Evolutionary conservation across 257 asterid genomes (phyloP).

Genomic region (Linaria vulgaris): DNA sequence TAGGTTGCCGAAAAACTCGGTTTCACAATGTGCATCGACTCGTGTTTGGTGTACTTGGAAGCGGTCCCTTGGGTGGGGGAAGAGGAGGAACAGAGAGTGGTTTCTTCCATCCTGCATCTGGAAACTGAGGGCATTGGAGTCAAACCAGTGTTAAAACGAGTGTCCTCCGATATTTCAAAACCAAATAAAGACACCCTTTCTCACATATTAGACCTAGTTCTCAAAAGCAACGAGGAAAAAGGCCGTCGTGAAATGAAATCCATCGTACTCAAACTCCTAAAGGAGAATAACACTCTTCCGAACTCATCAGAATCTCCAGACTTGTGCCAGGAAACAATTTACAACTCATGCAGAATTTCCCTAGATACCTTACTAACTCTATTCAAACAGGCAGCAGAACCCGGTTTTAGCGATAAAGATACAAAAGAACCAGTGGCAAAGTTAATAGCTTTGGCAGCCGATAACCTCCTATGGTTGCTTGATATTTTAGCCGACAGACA

Average conservation of each 20-base stretch:
- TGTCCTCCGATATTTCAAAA: constrained; percentile 53
- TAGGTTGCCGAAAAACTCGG: constrained; percentile 83
- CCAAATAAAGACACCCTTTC: constrained; percentile 68
- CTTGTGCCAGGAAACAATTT: constrained; percentile 53
- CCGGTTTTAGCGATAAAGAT: constrained; percentile 36
- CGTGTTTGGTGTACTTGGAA: constrained; percentile 91
- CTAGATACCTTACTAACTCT: constrained; percentile 48
- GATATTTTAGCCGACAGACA: constrained; percentile 70
- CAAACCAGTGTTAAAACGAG: constrained; percentile 73
- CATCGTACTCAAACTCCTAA: constrained; percentile 74
- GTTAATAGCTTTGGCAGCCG: constrained; percentile 59
- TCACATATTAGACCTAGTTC: constrained; percentile 70
- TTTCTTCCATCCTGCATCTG: constrained; percentile 59
- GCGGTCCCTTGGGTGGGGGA: constrained; percentile 99
- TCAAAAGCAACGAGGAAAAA: constrained; percentile 82
- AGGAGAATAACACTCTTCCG: constrained; percentile 56
- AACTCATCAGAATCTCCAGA: constrained; percentile 57
- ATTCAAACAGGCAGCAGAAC: constrained; percentile 70
- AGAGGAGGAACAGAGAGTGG: constrained; percentile 91
- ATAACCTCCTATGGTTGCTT: constrained; percentile 82
- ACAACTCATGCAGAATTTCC: constrained; percentile 62
- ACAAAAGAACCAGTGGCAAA: constrained; percentile 43
- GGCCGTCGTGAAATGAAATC: constrained; percentile 89
- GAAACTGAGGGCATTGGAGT: constrained; percentile 68
- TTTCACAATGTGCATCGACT: constrained; percentile 55